Evolutionary conservation across 2,329 filamentous ascomycete species (phyloP).

Genomic region (Aspergillus persii): DNA sequence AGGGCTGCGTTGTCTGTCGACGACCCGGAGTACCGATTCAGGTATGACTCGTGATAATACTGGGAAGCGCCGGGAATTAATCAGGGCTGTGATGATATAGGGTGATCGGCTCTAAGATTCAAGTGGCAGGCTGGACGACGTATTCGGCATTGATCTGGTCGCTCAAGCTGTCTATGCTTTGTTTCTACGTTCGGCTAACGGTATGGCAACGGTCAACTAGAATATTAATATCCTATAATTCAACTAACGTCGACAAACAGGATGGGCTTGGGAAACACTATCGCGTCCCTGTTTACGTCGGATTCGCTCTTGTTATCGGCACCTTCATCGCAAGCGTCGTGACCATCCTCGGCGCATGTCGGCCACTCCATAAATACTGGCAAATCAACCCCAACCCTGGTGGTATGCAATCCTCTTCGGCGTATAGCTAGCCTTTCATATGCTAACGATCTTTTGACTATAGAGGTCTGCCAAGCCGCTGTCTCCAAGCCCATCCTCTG

Average conservation of each 20-base stretch:
- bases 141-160: slow-evolving; percentile 51
- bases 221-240: no score
- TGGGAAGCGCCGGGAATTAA: background rate
- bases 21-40: slow-evolving; percentile 44
- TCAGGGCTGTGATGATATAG: slow-evolving; percentile 18
- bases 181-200: slow-evolving; percentile 55
- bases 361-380: slow-evolving; percentile 54
- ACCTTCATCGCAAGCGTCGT: slow-evolving; percentile 50
- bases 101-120: slow-evolving; percentile 52
- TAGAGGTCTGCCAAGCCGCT: slow-evolving; percentile 48
- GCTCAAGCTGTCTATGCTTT: slow-evolving; percentile 53
- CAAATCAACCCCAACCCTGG: slow-evolving; percentile 58
- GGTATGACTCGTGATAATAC: slow-evolving; percentile 11
- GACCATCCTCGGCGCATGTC: slow-evolving; percentile 51
- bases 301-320: slow-evolving; percentile 46
- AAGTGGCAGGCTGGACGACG: slow-evolving; percentile 51
- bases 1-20: slow-evolving; percentile 42
- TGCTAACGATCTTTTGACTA: background rate
- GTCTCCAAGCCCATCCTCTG: slow-evolving; percentile 49
- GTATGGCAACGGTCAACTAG: slow-evolving; percentile 11
- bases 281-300: slow-evolving; percentile 45
- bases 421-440: background rate
- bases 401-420: slow-evolving; percentile 36
- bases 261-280: slow-evolving; percentile 25
- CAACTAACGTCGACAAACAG: slow-evolving; percentile 7